Base-by-base conservation (phyloP, 1,139 yeast species). In the Yamadazyma blattariae region DNA sequence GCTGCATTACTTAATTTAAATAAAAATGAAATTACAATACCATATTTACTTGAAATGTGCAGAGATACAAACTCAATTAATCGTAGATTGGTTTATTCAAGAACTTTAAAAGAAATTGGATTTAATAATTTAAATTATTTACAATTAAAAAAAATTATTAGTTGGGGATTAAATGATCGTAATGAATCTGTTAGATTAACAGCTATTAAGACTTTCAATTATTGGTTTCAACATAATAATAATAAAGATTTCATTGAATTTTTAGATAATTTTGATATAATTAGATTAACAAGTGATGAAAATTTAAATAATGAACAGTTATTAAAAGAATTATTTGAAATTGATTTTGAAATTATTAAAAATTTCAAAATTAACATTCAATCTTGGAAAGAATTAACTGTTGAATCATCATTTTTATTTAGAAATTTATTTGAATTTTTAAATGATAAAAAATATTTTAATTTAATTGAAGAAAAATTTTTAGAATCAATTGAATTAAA, bases 141-240 rank as follows among this genome's bases (percentile, higher is more conserved):
- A n/a, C 67, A 76, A 34, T 64, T 96, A 34, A 92, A 84, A 40
- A 72, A 74, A 43, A 56, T 92, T 16, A 65, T 92, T 22, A 69
- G 71, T 33, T 86, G 95, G 89, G 98, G 98, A 2, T 66, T 92
- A 33, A 78, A 79, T 44, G 98, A 92, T 58, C 77, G 97, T 45
- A 96, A 90, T 44, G 77, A 71, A 7, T 51, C 69, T 5, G 97
- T 92, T 1, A 69, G 79, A 43, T 64, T 64, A 20, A 94, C 96
- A 0, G 89, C 96, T 2, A 62, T 72, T 1, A 77, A 77, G 43
- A 74, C 89, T 79, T 71, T 92, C 36, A 72, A 85, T 7, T 72
- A 74, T 32, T 92, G 97, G 97, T 71, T 86, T 36, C 76, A 75
- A 17, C 64, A 75, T 3, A 75, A 82, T 10, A 16, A 9, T 14